phyloP scores from a whole-genome alignment of 1,139 yeast genomes.

The Suhomyces yuchorum region DNA sequence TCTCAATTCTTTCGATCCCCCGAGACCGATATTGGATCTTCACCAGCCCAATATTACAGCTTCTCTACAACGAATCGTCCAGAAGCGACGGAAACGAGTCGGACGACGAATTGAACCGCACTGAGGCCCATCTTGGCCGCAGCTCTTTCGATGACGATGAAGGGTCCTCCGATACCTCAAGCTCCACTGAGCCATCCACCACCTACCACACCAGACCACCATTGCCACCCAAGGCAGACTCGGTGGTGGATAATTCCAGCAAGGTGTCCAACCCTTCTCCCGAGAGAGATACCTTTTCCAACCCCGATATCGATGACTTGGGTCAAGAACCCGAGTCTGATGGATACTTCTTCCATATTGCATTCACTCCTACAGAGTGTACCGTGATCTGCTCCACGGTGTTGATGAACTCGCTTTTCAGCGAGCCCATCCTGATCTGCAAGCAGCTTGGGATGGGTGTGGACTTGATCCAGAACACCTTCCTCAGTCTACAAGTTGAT shows the following conservation, averaged over 20 bases:
- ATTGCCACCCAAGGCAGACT: constrained; percentile 6
- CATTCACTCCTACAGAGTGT: constrained; percentile 58
- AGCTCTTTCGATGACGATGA: background rate
- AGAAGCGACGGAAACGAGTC: constrained; percentile 10
- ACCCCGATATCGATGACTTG: constrained; percentile 36
- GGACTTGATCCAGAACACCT: constrained; percentile 47
- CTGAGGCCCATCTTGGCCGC: background rate
- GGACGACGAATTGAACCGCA: background rate
- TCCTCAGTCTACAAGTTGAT: constrained; percentile 59
- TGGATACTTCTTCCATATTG: constrained; percentile 42
- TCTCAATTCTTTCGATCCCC: constrained; percentile 52
- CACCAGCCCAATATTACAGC: constrained; percentile 45
- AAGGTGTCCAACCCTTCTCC: constrained; percentile 11
- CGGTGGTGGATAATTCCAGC: constrained; percentile 24
- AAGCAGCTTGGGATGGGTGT: constrained; percentile 32
- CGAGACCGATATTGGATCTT: constrained; percentile 54
- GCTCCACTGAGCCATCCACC: constrained; percentile 15
- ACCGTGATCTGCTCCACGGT: constrained; percentile 53
- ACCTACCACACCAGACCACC: background rate
- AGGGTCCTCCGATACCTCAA: constrained; percentile 5
- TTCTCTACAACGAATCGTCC: constrained; percentile 29
- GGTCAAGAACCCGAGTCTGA: background rate
- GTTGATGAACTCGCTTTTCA: constrained; percentile 41
- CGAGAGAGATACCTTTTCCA: constrained; percentile 16
- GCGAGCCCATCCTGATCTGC: constrained; percentile 36